These are phyloP conservation scores for Paecilomyces variotii DNA, from an alignment of 2,329 filamentous ascomycete species.

Conservation along the genomic window DNA sequence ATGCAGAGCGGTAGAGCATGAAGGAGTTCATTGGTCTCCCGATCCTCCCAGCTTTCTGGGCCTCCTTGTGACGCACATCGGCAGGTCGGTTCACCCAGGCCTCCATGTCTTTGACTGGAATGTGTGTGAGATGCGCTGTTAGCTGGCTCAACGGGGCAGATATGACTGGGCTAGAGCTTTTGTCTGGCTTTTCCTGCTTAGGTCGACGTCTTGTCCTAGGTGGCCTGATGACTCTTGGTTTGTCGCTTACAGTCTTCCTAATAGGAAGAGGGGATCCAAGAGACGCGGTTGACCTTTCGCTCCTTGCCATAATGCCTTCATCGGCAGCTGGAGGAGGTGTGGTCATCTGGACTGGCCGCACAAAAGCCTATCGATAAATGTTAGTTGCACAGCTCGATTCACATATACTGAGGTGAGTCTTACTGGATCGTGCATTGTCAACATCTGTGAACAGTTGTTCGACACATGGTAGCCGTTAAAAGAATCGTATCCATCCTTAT, in stretches of 20 bases:
- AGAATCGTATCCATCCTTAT: constrained; percentile 12
- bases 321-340: constrained; percentile 15
- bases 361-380: constrained; percentile 10
- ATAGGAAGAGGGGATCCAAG: constrained; percentile 2
- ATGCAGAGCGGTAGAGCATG: constrained; percentile 93
- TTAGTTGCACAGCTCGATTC: not conserved
- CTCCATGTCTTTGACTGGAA: constrained; percentile 69
- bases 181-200: constrained; percentile 8
- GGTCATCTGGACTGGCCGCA: constrained; percentile 10
- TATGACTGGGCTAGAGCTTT: constrained; percentile 5
- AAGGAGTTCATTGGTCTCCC: constrained; percentile 96
- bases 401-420: constrained; percentile 4
- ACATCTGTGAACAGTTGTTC: constrained; percentile 9
- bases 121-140: constrained; percentile 19
- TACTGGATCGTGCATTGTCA: constrained; percentile 16
- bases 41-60: constrained; percentile 67
- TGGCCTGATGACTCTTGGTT: constrained; percentile 10
- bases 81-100: constrained; percentile 65
- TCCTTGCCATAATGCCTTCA: constrained; percentile 7
- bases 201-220: constrained; percentile 11
- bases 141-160: constrained; percentile 13
- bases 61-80: constrained; percentile 60
- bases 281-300: constrained; percentile 4
- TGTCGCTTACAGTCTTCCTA: constrained; percentile 6
- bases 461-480: constrained; percentile 7